Base-by-base conservation (phyloP, 495 filamentous ascomycete species). In the Hypoxylon crocopeplum region DNA sequence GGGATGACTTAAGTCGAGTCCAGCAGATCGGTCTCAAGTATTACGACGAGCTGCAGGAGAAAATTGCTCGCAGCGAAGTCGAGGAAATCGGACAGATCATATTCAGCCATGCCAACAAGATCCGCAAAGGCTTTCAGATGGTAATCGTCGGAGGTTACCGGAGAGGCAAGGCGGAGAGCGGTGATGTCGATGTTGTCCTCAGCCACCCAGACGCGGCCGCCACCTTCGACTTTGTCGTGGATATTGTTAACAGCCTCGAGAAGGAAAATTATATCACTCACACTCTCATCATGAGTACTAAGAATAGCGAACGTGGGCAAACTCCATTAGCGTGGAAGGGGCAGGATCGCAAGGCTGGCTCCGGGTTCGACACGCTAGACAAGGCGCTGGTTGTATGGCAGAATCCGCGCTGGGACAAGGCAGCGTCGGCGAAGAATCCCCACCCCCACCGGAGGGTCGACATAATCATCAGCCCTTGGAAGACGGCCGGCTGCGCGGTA, bases 21-120 rank as follows among this genome's bases (percentile, higher is more conserved):
- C 93, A 96, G 70, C 92, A 98, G 68, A 96, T 98, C 39, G 94
- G 94, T 0, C 71, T 98, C n/a, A 98, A 98, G 68, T 97, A 86
- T 69, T 96, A 93, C 69, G 90, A 95, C 38, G 94, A 98, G 48
- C 88, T 98, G 37, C 78, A 82, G 27, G 69, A 77, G 16, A 82
- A 81, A 25, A 89, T 98, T 13, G 81, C 92, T 1, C 81, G 93
- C 1, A 38, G 48, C 0, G 93, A 98, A 65, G 86, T 91, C 2
- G 88, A 91, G 62, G 51, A 66, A 0, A 97, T 97, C 52, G 84
- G 79, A 0, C 53, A 64, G 3, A 76, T 78, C 7, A 78, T 98
- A 30, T 77, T 82, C 2, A 58, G 71, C 2, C 85, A 93, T 62
- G 92, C 92, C 2, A 78, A 77, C 17, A 52, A 69, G 68, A 62